Percentiles rank a stretch among this genome's conserved stretches.
Evolutionary conservation across 805 yeast species (phyloP).

Genomic region (Spathaspora girioi): DNA sequence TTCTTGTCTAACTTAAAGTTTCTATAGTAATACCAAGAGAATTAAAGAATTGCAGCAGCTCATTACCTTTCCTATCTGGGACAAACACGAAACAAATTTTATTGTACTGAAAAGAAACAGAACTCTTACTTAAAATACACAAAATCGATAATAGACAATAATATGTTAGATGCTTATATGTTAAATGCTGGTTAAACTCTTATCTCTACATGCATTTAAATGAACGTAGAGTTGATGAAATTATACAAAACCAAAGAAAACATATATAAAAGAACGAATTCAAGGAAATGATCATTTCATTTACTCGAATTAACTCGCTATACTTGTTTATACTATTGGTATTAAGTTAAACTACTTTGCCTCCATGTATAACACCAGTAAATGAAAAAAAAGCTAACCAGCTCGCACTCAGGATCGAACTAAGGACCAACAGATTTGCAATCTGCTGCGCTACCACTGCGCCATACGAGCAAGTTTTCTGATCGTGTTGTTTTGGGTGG

Average conservation of each 20-base stretch:
- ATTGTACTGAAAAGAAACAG: too few species aligned
- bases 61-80: neutral
- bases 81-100: neutral
- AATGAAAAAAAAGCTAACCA: conserved; percentile 31
- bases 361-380: neutral
- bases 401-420: conserved; percentile 95
- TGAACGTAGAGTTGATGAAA: too few species aligned
- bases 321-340: neutral
- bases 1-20: neutral
- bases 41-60: neutral
- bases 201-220: too few species aligned
- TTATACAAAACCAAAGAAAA: too few species aligned
- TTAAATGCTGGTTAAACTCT: too few species aligned
- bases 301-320: neutral
- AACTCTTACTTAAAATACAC: too few species aligned
- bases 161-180: too few species aligned
- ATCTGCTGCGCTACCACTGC: conserved; percentile 99
- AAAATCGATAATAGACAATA: too few species aligned
- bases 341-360: neutral
- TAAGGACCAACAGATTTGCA: conserved; percentile 98
- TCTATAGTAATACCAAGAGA: neutral
- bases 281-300: too few species aligned
- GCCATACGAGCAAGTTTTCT: conserved; percentile 53
- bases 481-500: neutral
- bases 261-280: too few species aligned